Evolutionary conservation across 163 green algal genomes (phyloP).

Genomic region (Scenedesmus sp.): DNA sequence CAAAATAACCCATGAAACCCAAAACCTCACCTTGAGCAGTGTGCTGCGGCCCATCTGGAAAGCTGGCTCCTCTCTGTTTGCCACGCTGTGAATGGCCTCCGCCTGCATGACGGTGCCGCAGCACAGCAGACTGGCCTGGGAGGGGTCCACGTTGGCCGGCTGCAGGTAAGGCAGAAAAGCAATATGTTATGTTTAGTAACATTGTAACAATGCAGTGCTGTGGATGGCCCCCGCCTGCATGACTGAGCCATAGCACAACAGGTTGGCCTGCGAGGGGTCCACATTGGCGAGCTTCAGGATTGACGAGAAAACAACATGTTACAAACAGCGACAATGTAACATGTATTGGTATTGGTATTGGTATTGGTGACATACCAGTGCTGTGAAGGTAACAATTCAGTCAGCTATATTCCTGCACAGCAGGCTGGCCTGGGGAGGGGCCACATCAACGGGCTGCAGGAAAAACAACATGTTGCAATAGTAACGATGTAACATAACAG

Average conservation of each 20-base stretch:
- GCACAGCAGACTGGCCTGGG: conserved; percentile 23
- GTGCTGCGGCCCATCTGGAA: conserved; percentile 6
- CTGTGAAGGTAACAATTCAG: no score
- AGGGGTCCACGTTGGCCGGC: conserved; percentile 19
- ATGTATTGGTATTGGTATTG: no score
- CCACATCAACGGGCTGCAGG: background rate
- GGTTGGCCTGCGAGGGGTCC: background rate
- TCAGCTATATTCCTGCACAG: background rate
- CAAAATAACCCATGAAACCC: background rate
- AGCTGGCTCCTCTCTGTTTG: background rate
- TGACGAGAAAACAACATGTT: background rate
- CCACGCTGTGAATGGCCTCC: conserved; percentile 28
- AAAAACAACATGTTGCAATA: background rate
- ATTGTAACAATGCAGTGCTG: no score
- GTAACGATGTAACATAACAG: no score
- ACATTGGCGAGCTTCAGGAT: background rate
- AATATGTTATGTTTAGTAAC: no score
- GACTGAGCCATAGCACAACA: background rate
- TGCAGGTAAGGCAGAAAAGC: background rate
- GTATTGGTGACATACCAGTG: no score
- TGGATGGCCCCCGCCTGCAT: no score
- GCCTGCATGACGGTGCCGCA: conserved; percentile 18
- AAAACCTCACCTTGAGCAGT: conserved; percentile 2
- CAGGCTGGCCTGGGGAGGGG: no score
- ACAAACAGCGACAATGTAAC: no score